Evolutionary conservation across 2,329 filamentous ascomycete genomes (phyloP).

Genomic region (Neofusicoccum sp.): DNA sequence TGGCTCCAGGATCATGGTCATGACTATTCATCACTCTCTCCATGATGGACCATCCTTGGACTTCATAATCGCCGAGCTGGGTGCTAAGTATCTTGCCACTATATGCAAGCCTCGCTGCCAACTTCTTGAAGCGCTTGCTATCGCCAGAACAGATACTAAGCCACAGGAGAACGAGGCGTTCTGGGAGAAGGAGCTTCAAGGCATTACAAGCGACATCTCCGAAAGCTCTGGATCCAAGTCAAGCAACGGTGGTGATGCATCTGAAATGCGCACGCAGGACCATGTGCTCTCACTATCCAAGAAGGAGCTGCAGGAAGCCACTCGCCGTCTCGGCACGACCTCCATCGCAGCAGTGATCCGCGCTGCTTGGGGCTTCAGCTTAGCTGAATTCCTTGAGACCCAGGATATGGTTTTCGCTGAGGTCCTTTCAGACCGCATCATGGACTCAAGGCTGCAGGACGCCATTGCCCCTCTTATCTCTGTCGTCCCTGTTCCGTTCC

Average conservation of each 20-base stretch:
- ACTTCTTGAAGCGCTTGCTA: slow-evolving; percentile 31
- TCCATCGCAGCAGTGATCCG: slow-evolving; percentile 28
- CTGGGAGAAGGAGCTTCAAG: slow-evolving; percentile 31
- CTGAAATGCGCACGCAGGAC: slow-evolving; percentile 7
- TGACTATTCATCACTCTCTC: slow-evolving; percentile 41
- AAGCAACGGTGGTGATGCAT: not conserved
- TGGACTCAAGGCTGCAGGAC: slow-evolving; percentile 32
- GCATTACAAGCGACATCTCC: slow-evolving; percentile 26
- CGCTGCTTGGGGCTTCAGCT: slow-evolving; percentile 29
- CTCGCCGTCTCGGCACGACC: slow-evolving; percentile 25
- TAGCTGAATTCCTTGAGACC: slow-evolving; percentile 23
- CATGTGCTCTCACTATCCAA: not conserved
- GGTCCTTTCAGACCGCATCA: slow-evolving; percentile 30
- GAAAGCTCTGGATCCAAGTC: slow-evolving; percentile 25
- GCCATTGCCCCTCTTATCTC: slow-evolving; percentile 37
- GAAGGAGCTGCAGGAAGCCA: slow-evolving; percentile 17
- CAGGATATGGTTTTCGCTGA: slow-evolving; percentile 30
- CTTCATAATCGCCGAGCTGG: slow-evolving; percentile 33
- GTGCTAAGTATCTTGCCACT: slow-evolving; percentile 26
- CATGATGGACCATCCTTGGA: slow-evolving; percentile 37
- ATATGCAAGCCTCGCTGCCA: slow-evolving; percentile 31
- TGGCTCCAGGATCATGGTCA: slow-evolving; percentile 34
- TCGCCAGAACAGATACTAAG: slow-evolving; percentile 27
- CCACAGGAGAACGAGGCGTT: slow-evolving; percentile 24
- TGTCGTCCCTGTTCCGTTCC: slow-evolving; percentile 39